Evolutionary conservation across 345 rosid genomes (phyloP).

Genomic region (Euclidium syriacum): DNA sequence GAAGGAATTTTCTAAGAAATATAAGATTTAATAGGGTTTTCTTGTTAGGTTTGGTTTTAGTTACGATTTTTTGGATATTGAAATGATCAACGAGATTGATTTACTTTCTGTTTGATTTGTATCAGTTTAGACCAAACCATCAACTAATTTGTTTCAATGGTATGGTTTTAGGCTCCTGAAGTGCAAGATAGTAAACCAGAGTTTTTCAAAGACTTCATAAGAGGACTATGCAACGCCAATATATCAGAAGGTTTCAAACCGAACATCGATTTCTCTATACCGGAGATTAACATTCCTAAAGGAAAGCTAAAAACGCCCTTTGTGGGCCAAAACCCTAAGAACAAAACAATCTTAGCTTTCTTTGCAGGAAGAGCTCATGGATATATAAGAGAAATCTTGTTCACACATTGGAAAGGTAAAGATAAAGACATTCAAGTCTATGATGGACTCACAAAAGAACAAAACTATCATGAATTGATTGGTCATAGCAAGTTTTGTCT

Average conservation of each 20-base stretch:
- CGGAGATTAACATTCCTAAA: slow-evolving; percentile 38
- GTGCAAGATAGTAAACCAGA: slow-evolving; percentile 25
- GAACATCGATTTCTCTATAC: slow-evolving; percentile 39
- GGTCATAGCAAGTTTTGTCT: slow-evolving; percentile 53
- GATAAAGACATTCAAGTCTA: slow-evolving; percentile 43
- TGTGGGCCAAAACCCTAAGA: slow-evolving; percentile 8
- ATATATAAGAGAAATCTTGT: slow-evolving; percentile 32
- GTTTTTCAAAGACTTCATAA: slow-evolving; percentile 33
- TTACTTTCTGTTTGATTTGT: neutral
- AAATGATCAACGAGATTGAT: neutral
- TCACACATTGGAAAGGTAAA: slow-evolving; percentile 39
- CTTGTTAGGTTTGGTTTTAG: neutral
- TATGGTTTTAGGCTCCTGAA: slow-evolving; percentile 43
- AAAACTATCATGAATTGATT: slow-evolving; percentile 38
- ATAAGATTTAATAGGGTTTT: neutral
- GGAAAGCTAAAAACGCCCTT: slow-evolving; percentile 25
- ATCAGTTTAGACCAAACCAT: neutral
- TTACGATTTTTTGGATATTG: neutral
- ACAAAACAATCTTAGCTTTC: slow-evolving; percentile 37
- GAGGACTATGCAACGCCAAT: slow-evolving; percentile 51
- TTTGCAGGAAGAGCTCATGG: slow-evolving; percentile 49
- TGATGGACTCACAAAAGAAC: slow-evolving; percentile 26
- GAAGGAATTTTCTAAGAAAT: neutral
- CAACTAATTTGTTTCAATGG: neutral
- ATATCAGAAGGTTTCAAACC: slow-evolving; percentile 42